Evolutionary conservation across 139 green algal species (phyloP).

Genomic region (Auxenochlorella pyrenoidosa): DNA sequence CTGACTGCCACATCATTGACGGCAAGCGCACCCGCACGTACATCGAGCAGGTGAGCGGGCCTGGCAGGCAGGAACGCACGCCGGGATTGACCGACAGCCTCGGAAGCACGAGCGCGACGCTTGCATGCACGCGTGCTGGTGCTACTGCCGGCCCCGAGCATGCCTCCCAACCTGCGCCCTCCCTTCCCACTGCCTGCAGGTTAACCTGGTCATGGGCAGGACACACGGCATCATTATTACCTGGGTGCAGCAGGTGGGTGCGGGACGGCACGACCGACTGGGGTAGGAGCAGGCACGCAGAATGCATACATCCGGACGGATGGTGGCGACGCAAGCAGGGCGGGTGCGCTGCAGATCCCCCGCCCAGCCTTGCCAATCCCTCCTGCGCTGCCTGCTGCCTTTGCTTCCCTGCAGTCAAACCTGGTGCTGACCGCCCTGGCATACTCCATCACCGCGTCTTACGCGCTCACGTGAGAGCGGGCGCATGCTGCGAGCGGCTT

Average conservation of each 20-base stretch:
- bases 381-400: neutral
- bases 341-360: neutral
- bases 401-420: slow-evolving; percentile 46
- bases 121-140: neutral
- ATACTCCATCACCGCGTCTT: slow-evolving; percentile 59
- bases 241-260: slow-evolving; percentile 10
- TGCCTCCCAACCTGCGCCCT: neutral
- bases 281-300: too few species aligned
- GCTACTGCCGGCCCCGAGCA: neutral
- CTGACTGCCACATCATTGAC: slow-evolving; percentile 51
- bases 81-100: too few species aligned
- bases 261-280: too few species aligned
- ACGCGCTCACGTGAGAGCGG: slow-evolving; percentile 18
- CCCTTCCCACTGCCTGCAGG: neutral
- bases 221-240: neutral
- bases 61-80: too few species aligned
- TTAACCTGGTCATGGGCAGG: neutral
- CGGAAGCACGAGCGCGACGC: too few species aligned
- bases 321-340: neutral
- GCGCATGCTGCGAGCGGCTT: too few species aligned
- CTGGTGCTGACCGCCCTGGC: slow-evolving; percentile 56
- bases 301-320: neutral
- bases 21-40: slow-evolving; percentile 49
- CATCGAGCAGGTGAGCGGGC: slow-evolving; percentile 60
- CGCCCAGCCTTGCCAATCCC: neutral